Evolutionary conservation across 2,329 filamentous ascomycete genomes (phyloP).

Genomic region (Tolypocladium paradoxum): DNA sequence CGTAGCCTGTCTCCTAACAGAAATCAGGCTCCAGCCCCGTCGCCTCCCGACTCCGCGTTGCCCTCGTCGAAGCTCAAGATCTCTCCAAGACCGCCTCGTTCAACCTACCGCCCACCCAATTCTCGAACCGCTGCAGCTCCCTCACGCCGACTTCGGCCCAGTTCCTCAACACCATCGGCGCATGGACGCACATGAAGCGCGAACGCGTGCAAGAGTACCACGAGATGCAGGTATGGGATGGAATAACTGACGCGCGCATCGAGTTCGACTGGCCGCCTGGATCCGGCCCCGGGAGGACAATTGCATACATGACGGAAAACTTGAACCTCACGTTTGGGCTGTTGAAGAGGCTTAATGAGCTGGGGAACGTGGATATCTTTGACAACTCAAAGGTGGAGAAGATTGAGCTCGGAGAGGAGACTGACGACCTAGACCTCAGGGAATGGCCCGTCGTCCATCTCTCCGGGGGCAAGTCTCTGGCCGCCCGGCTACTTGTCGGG

Average conservation of each 20-base stretch:
- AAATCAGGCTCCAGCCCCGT: conserved; percentile 59
- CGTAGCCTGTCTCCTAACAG: not conserved
- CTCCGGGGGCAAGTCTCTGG: conserved; percentile 54
- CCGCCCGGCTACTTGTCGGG: conserved; percentile 77
- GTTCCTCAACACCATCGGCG: conserved; percentile 74
- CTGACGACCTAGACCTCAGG: conserved; percentile 62
- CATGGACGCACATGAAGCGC: conserved; percentile 66
- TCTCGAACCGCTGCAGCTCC: conserved; percentile 92
- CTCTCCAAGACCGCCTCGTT: conserved; percentile 58
- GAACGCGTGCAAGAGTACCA: conserved; percentile 77
- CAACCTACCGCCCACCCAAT: conserved; percentile 56
- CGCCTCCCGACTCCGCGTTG: conserved; percentile 70
- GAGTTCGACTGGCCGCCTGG: conserved; percentile 66
- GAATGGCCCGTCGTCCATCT: conserved; percentile 81
- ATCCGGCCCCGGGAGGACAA: conserved; percentile 44
- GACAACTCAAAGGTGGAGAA: conserved; percentile 67
- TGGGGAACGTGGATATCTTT: conserved; percentile 60
- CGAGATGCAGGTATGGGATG: conserved; percentile 98
- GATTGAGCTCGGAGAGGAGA: conserved; percentile 65
- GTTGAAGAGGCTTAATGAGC: conserved; percentile 57
- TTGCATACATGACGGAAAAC: conserved; percentile 97
- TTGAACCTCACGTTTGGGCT: conserved; percentile 75
- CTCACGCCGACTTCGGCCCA: conserved; percentile 79
- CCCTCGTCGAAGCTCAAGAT: conserved; percentile 84
- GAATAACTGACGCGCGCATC: conserved; percentile 75